Evolutionary conservation across 2,329 filamentous ascomycete species (phyloP).

Genomic region (Huntiella savannae): DNA sequence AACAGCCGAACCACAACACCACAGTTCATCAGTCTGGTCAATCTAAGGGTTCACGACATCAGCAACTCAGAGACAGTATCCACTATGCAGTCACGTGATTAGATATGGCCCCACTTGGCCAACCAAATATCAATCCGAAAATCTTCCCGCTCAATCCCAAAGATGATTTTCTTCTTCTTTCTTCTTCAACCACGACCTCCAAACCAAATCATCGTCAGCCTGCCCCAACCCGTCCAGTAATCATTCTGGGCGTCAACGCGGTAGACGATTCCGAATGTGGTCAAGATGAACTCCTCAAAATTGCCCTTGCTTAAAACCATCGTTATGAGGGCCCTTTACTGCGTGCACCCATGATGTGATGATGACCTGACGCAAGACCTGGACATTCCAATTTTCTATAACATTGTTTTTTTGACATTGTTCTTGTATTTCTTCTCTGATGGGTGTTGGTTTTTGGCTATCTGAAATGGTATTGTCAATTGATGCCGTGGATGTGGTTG

Average conservation of each 20-base stretch:
- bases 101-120: background rate
- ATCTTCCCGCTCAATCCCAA: background rate
- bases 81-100: background rate
- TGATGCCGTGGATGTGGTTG: background rate
- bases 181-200: slow-evolving; percentile 25
- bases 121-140: slow-evolving; percentile 6
- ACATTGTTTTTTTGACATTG: background rate
- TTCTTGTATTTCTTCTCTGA: background rate
- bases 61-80: background rate
- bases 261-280: slow-evolving; percentile 32
- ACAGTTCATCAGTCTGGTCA: no score
- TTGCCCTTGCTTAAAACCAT: slow-evolving; percentile 49
- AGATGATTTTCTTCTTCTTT: slow-evolving; percentile 15
- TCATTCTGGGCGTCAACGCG: slow-evolving; percentile 17
- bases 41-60: slow-evolving; percentile 3
- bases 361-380: slow-evolving; percentile 46
- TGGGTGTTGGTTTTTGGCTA: no score
- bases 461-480: background rate
- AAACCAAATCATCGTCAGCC: slow-evolving; percentile 24
- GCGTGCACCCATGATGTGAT: slow-evolving; percentile 44
- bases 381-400: slow-evolving; percentile 24
- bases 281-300: slow-evolving; percentile 32
- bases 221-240: slow-evolving; percentile 12
- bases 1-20: no score
- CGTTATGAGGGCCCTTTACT: slow-evolving; percentile 38